Evolutionary conservation across 1,284 basidiomycete genomes (phyloP).

Genomic region (Puccinia polysora): DNA sequence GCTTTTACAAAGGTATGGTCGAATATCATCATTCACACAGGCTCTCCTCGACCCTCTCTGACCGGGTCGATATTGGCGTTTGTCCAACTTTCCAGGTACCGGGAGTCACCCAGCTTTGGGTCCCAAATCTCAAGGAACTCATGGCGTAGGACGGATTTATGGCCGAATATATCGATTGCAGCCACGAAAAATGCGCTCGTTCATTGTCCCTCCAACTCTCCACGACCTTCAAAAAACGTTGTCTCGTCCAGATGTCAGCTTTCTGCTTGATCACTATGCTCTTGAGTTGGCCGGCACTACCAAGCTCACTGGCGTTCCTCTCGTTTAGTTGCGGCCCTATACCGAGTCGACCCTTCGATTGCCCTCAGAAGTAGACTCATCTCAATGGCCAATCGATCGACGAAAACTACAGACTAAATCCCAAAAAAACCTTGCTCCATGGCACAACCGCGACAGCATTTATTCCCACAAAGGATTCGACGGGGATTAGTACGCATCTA

Average conservation of each 20-base stretch:
- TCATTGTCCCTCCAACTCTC: constrained; percentile 10
- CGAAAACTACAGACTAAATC: constrained; percentile 13
- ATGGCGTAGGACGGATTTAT: constrained; percentile 12
- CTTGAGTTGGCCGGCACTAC: not conserved
- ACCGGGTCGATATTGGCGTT: not conserved
- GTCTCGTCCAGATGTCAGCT: constrained; percentile 33
- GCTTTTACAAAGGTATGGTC: constrained; percentile 31
- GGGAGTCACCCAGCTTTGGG: constrained; percentile 34
- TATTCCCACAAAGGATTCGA: constrained; percentile 32
- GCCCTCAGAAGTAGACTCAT: constrained; percentile 9
- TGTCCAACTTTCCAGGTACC: constrained; percentile 17
- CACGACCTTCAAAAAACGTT: constrained; percentile 12
- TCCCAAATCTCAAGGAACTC: constrained; percentile 29
- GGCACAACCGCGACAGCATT: constrained; percentile 31
- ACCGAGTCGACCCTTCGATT: constrained; percentile 26
- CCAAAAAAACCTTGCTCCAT: constrained; percentile 2
- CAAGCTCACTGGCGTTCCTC: not conserved
- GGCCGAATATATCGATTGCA: constrained; percentile 17
- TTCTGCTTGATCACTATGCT: not conserved
- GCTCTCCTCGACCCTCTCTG: not conserved
- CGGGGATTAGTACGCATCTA: constrained; percentile 6
- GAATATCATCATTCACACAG: not conserved
- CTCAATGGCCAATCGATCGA: constrained; percentile 28
- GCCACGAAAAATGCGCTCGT: constrained; percentile 33
- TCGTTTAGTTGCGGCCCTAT: constrained; percentile 18